Conservation (phyloP, 2,329 filamentous ascomycete species). For the Ceratocystis destructans region DNA sequence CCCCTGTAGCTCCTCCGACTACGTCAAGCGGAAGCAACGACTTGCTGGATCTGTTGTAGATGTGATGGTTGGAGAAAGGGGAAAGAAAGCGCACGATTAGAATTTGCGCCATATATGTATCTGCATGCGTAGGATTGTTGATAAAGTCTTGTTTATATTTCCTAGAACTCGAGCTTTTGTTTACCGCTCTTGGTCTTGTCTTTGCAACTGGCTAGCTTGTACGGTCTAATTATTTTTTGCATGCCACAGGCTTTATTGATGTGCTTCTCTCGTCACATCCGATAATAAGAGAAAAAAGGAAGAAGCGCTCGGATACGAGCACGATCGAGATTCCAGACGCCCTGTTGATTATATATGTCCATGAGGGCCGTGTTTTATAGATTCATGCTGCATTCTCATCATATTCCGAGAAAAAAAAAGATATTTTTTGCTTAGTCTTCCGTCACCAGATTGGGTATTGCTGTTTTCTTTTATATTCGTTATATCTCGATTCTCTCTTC, state of each 20-base stretch:
- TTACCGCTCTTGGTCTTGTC: not conserved
- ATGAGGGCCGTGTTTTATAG: not conserved
- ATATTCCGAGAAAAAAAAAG: not conserved
- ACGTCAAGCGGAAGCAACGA: constrained; percentile 33
- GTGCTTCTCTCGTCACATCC: not conserved
- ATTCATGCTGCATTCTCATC: not conserved
- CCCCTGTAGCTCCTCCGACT: constrained; percentile 22
- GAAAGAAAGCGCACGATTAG: not conserved
- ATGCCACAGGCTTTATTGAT: not conserved
- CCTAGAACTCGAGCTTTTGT: not conserved
- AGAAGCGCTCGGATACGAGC: not conserved
- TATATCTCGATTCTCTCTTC: not conserved
- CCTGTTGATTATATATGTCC: not conserved
- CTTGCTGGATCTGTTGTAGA: constrained; percentile 34
- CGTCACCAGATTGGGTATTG: constrained; percentile 9
- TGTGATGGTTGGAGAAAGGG: not conserved
- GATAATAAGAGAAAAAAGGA: not conserved
- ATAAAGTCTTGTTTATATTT: not conserved
- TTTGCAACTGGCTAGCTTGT: not conserved
- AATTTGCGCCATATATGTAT: not conserved
- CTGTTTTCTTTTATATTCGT: not conserved
- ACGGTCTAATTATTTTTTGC: not conserved
- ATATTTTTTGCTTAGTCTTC: not conserved
- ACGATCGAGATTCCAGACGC: not conserved
- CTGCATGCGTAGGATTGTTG: not conserved